phyloP scores from a whole-genome alignment of 148 eudicot species.

The Rhododendron simsii region DNA sequence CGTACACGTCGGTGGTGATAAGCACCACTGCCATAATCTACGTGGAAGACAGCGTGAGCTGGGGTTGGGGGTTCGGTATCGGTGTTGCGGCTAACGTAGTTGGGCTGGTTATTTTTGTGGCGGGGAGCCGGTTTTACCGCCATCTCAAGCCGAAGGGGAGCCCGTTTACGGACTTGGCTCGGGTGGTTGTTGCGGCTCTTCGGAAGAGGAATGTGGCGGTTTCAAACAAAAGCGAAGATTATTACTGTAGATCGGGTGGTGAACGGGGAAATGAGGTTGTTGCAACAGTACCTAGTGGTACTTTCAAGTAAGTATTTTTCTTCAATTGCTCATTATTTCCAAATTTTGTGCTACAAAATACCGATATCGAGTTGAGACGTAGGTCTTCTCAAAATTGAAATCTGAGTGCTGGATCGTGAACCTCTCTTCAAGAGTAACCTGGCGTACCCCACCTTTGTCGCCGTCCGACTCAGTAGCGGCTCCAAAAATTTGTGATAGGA shows the following conservation, averaged over 20 bases:
- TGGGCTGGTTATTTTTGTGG: conserved; percentile 26
- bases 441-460: no score
- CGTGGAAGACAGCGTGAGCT: conserved; percentile 39
- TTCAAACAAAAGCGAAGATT: conserved; percentile 20
- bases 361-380: background rate
- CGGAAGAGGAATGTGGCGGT: conserved; percentile 26
- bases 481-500: no score
- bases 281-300: conserved; percentile 18
- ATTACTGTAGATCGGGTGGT: conserved; percentile 13
- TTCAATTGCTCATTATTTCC: no score
- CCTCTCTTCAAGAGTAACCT: no score
- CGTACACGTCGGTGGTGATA: conserved; percentile 15
- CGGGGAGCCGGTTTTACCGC: conserved; percentile 30
- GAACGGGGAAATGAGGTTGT: background rate
- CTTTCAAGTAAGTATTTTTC: conserved; percentile 28
- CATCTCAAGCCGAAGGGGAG: conserved; percentile 30
- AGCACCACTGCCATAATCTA: conserved; percentile 37
- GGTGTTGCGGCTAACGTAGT: conserved; percentile 20
- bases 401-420: no score
- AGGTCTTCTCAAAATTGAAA: no score
- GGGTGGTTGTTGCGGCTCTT: conserved; percentile 34
- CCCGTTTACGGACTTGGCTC: conserved; percentile 32
- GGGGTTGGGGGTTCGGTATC: conserved; percentile 33
- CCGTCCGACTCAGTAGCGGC: no score
- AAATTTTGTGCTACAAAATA: background rate